Evolutionary conservation across 345 rosid species (phyloP).

Genomic region (Syzygium grande): DNA sequence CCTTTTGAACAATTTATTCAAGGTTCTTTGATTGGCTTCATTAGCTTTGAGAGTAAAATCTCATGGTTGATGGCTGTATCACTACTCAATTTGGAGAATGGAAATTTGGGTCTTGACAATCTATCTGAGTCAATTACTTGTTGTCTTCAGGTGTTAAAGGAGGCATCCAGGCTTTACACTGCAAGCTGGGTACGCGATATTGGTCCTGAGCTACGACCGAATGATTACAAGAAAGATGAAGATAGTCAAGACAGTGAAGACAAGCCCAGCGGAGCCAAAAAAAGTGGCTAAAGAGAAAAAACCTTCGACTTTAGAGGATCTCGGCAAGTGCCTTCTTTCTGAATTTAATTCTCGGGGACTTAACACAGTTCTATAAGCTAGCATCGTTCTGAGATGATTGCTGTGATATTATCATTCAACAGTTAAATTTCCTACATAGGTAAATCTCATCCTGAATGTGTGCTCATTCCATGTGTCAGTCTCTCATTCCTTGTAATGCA

Average conservation of each 20-base stretch:
- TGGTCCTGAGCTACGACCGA: constrained; percentile 91
- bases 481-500: neutral
- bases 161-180: constrained; percentile 86
- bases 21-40: neutral
- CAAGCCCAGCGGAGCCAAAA: constrained; percentile 5
- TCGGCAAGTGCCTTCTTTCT: constrained; percentile 37
- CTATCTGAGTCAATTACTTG: neutral
- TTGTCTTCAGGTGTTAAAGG: constrained; percentile 55
- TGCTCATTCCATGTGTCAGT: neutral
- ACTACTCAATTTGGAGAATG: neutral
- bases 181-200: constrained; percentile 94
- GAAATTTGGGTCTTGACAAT: neutral
- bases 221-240: constrained; percentile 58
- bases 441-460: neutral
- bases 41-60: neutral
- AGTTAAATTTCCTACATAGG: neutral
- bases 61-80: neutral
- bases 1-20: neutral
- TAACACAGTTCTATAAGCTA: neutral
- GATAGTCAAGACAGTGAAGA: constrained; percentile 40
- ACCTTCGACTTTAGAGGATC: constrained; percentile 79
- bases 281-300: constrained; percentile 29
- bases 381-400: neutral
- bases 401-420: neutral
- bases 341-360: neutral